Evolutionary conservation across 2,329 filamentous ascomycete genomes (phyloP).

Genomic region (Colletotrichum noveboracense): DNA sequence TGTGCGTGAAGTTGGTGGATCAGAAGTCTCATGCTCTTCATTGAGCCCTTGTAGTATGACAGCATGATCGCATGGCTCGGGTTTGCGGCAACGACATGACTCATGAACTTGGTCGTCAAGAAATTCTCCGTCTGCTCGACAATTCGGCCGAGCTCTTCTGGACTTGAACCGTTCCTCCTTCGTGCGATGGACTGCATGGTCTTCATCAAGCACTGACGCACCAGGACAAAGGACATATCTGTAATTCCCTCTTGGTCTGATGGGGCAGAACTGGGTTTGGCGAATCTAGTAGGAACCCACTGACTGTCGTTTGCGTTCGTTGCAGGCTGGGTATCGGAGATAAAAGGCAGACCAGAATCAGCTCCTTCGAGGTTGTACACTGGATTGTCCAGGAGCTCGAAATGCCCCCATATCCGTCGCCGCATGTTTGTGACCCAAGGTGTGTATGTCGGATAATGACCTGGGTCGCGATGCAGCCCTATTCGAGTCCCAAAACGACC

Average conservation of each 20-base stretch:
- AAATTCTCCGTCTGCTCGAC: slow-evolving; percentile 8
- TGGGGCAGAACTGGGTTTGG: slow-evolving; percentile 19
- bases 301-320: slow-evolving; percentile 23
- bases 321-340: slow-evolving; percentile 13
- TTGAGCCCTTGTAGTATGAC: neutral
- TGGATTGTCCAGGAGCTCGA: slow-evolving; percentile 22
- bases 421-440: slow-evolving; percentile 14
- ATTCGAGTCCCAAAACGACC: slow-evolving; percentile 12
- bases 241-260: slow-evolving; percentile 21
- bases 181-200: neutral
- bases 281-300: slow-evolving; percentile 21
- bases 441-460: slow-evolving; percentile 11
- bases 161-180: neutral
- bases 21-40: slow-evolving; percentile 3
- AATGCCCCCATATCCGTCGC: slow-evolving; percentile 10
- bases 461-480: slow-evolving; percentile 12
- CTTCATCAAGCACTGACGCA: slow-evolving; percentile 7
- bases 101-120: slow-evolving; percentile 11
- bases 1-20: neutral
- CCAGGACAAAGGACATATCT: slow-evolving; percentile 23
- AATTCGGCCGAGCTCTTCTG: slow-evolving; percentile 1
- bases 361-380: slow-evolving; percentile 22
- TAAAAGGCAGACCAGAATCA: slow-evolving; percentile 18
- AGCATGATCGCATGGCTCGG: neutral
- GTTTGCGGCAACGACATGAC: neutral